Conservation (phyloP, 176 grass and related monocot species). For the Bolboschoenus planiculmis region DNA sequence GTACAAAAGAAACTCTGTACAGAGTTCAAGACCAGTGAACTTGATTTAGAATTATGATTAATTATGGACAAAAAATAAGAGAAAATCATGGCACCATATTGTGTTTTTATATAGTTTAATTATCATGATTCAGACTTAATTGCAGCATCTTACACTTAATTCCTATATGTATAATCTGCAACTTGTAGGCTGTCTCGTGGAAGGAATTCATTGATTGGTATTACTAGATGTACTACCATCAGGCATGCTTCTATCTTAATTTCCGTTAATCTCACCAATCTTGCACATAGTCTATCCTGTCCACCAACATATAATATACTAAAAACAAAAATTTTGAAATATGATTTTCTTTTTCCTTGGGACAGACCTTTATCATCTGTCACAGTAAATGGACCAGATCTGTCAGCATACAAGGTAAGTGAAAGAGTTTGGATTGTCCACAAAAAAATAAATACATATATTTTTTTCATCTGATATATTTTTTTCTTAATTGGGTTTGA, state of each 20-base stretch:
- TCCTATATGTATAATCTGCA: conserved; percentile 6
- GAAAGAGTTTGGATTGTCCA: not conserved
- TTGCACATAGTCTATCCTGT: not conserved
- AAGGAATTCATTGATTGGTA: conserved; percentile 14
- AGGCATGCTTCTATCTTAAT: conserved; percentile 18
- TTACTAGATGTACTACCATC: conserved; percentile 8
- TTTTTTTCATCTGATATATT: not conserved
- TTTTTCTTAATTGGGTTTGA: not conserved
- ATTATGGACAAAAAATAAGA: not conserved
- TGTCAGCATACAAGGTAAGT: conserved; percentile 23
- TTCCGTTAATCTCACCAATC: not conserved
- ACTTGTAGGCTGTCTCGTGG: conserved; percentile 9
- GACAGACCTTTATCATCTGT: conserved; percentile 13
- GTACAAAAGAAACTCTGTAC: not conserved
- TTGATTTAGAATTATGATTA: not conserved
- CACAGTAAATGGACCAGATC: not conserved
- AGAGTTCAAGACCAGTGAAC: not conserved
- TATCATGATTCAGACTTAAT: not conserved
- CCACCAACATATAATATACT: not conserved
- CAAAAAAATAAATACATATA: not conserved
- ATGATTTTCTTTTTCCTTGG: not conserved
- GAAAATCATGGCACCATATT: not conserved
- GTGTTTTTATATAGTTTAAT: not conserved
- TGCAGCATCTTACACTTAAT: not conserved
- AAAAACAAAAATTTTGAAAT: not conserved